Base-by-base conservation (phyloP, 2,329 filamentous ascomycete genomes). In the Neonectria ditissima region DNA sequence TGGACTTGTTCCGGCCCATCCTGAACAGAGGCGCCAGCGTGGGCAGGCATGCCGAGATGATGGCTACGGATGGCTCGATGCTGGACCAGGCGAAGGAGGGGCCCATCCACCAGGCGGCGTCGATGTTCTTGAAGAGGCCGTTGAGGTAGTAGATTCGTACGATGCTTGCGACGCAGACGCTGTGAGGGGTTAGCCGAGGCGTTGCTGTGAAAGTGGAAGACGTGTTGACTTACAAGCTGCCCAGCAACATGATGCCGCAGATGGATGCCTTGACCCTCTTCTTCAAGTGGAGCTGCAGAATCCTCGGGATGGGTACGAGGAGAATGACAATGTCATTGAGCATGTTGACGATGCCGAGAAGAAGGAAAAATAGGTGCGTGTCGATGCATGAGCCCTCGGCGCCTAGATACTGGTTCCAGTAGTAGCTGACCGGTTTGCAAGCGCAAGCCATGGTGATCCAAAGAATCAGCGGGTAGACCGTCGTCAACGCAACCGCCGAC, bases 61-160 rank as follows among this genome's bases (percentile, higher is more conserved):
- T 65, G 51, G 57, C 62, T 2, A 67, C 62, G 1, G 59, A 67
- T 2, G 65, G 65, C 14, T 67, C 62, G 37, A 65, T 65, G 39
- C 55, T 57, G 26, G 65, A 67, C 65, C 65, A 67, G 13, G 55
- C 59, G 47, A 67, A 65, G 4, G 59, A 58, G 2, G 58, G 62
- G 3, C 58, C 62, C 65, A 67, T 67, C 53, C 58, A 59, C 62
- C 62, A 67, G 3, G 65, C 59, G 20, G 34, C 55, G 26, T 65
- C 65, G 13, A 22, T 5, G 26, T 58, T 58, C 13, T 59, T 56
- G 41, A 62, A 61, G 18, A 67, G 47, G 9, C 59, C 58, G 47
- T 65, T 59, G 14, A 67, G 56, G 54, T 59, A 65, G 55, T 65
- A 55, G 16, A 67, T 67, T 47, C 65, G 62, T 4, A 65, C 62